Conservation (phyloP, 345 rosid genomes). For the Noccaea bulbosa region DNA sequence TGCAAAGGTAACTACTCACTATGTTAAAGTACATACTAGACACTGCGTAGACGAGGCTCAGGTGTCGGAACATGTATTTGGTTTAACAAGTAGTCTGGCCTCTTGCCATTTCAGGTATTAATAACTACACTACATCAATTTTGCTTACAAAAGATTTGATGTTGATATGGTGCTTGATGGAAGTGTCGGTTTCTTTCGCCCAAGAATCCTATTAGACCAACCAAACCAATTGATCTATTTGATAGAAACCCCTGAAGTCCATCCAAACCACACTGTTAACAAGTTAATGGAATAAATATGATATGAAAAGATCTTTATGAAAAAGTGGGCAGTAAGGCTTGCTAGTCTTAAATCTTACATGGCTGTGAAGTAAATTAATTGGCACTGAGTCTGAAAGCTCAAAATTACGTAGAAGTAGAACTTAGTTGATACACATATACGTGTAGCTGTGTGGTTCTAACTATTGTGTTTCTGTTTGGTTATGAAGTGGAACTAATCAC, state of each 20-base stretch:
- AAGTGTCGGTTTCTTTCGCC: background rate
- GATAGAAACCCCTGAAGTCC: conserved; percentile 1
- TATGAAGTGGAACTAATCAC: too few relatives aligned
- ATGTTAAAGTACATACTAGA: conserved; percentile 68
- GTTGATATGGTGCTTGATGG: background rate
- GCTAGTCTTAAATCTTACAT: background rate
- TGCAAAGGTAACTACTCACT: conserved; percentile 77
- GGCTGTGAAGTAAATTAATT: background rate
- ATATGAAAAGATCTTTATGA: background rate
- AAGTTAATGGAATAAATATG: background rate
- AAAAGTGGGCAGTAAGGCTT: background rate
- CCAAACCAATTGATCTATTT: background rate
- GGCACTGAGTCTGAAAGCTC: background rate
- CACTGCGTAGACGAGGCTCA: conserved; percentile 89
- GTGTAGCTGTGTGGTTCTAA: too few relatives aligned
- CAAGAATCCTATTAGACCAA: background rate
- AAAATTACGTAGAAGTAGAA: background rate
- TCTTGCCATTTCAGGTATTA: conserved; percentile 76
- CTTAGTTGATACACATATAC: background rate
- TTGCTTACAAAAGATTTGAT: background rate
- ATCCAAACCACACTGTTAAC: background rate
- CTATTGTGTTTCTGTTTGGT: too few relatives aligned
- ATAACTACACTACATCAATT: background rate
- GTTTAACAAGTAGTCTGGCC: conserved; percentile 79
- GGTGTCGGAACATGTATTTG: conserved; percentile 78